Base-by-base conservation (phyloP, 140 eudicot genomes). In the Cichorium intybus region DNA sequence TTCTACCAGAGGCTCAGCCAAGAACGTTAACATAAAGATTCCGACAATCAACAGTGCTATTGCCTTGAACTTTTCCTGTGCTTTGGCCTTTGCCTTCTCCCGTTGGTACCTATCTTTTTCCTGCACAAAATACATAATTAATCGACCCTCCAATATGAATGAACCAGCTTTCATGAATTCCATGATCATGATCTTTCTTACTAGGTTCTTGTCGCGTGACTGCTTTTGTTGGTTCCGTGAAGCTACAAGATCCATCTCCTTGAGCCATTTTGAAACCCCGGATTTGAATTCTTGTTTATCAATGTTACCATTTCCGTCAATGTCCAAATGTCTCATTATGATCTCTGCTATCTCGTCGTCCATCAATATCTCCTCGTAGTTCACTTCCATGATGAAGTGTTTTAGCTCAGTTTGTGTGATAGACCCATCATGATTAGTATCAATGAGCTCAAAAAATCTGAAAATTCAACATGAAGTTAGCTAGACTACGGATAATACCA, bases 1-100 rank as follows among this genome's bases (percentile, higher is more conserved):
- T 14, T 76, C 75, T 22, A 78, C 81, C 12, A 87, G 71, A 24
- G 95, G 95, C 65, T 84, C 90, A 11, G 95, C 95, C 61, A 87
- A 66, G 53, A 79, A 34, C 1, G 71, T 85, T 9, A 84, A 35
- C 57, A 87, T 73, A 34, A 59, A 56, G 27, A 84, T 66, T 46
- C 95, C 95, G 4, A 81, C 39, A 1, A 87, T 51, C 54, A 84
- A 10, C 11, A 75, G 66, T 39, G 24, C 18, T 46, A 84, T 34
- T 26, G 95, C 95, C 68, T 72, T 62, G 1, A 52, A 24, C 58
- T 26, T 72, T 39, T 72, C 77, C 0, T 41, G 10, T 26, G 41
- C 35, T 53, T 62, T 69, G 0, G 61, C 66, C 73, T 77, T 79
- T 10, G 56, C 71, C 82, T 86, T 66, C 0, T 74, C 87, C 62